Conservation (phyloP, 495 filamentous ascomycete genomes). For the Astrothelium macrocarpum region DNA sequence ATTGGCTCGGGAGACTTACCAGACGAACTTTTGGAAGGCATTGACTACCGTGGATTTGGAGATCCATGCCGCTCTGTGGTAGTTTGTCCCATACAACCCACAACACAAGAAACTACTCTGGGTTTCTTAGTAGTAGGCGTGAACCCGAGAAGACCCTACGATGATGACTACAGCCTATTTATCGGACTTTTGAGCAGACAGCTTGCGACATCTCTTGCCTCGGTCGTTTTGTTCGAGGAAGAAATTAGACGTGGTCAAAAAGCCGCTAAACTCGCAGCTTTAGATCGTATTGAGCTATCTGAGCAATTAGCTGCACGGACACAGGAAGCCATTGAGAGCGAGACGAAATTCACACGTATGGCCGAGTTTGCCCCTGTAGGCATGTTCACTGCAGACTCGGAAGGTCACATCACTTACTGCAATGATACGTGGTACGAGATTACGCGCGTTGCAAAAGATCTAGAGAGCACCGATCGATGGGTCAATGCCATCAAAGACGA, state of each 20-base stretch:
- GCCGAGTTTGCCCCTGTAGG: constrained; percentile 64
- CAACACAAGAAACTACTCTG: constrained; percentile 51
- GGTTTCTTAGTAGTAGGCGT: constrained; percentile 62
- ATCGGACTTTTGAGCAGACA: constrained; percentile 60
- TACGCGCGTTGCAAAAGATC: constrained; percentile 44
- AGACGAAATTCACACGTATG: constrained; percentile 65
- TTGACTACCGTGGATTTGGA: constrained; percentile 55
- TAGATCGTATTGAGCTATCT: constrained; percentile 56
- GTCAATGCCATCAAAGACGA: constrained; percentile 56
- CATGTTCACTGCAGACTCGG: constrained; percentile 58
- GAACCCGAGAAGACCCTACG: constrained; percentile 59
- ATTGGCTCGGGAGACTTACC: constrained; percentile 50
- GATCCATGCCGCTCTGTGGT: constrained; percentile 56
- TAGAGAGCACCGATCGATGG: constrained; percentile 46
- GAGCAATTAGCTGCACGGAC: constrained; percentile 56
- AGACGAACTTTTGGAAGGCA: constrained; percentile 45
- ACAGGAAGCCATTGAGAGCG: constrained; percentile 57
- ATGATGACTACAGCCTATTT: constrained; percentile 61
- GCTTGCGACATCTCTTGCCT: constrained; percentile 59
- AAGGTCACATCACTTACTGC: constrained; percentile 55
- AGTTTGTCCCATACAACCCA: constrained; percentile 60
- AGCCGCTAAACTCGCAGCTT: constrained; percentile 54
- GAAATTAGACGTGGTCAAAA: constrained; percentile 58
- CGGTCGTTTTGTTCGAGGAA: constrained; percentile 63
- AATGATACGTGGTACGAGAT: constrained; percentile 69